Percentiles rank a stretch among this genome's conserved stretches.
These are phyloP conservation scores for Eutypa lata DNA, from an alignment of 2,329 filamentous ascomycete genomes.

Conservation along the genomic window DNA sequence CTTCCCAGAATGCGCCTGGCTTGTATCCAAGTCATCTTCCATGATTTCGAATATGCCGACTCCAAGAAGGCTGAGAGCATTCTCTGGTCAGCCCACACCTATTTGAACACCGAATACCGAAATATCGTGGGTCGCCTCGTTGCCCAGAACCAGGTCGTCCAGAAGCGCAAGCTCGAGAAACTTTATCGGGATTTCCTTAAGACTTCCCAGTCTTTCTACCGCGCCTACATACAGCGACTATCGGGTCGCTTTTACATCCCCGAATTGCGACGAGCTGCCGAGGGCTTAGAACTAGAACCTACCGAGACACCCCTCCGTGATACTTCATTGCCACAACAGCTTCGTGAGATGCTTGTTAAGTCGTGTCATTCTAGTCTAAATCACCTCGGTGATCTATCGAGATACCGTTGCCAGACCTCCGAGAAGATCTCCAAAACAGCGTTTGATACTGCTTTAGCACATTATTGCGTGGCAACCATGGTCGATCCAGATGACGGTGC, in stretches of 20 bases:
- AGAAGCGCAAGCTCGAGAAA: constrained; percentile 75
- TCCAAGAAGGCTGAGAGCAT: constrained; percentile 62
- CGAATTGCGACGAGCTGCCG: constrained; percentile 44
- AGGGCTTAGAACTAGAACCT: constrained; percentile 40
- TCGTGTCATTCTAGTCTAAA: constrained; percentile 83
- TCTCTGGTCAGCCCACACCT: constrained; percentile 77
- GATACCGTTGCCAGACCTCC: constrained; percentile 76
- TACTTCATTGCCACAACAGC: constrained; percentile 37
- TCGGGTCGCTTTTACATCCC: constrained; percentile 57
- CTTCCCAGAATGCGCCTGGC: constrained; percentile 61
- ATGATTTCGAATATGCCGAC: constrained; percentile 65
- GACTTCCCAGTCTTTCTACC: constrained; percentile 84
- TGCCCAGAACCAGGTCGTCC: constrained; percentile 51
- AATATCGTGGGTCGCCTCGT: constrained; percentile 59
- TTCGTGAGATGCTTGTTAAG: constrained; percentile 60
- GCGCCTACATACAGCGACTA: constrained; percentile 76
- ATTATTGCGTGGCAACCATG: constrained; percentile 78
- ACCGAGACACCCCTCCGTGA: constrained; percentile 41
- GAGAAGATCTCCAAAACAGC: constrained; percentile 63
- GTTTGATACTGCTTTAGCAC: constrained; percentile 77
- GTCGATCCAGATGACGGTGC: constrained; percentile 76
- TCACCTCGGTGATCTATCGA: constrained; percentile 82
- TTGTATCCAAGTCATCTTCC: constrained; percentile 70
- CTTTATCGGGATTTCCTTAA: constrained; percentile 83
- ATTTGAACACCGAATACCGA: constrained; percentile 76